Evolutionary conservation across 1,139 yeast genomes (phyloP).

Genomic region (Candida neerlandica): DNA sequence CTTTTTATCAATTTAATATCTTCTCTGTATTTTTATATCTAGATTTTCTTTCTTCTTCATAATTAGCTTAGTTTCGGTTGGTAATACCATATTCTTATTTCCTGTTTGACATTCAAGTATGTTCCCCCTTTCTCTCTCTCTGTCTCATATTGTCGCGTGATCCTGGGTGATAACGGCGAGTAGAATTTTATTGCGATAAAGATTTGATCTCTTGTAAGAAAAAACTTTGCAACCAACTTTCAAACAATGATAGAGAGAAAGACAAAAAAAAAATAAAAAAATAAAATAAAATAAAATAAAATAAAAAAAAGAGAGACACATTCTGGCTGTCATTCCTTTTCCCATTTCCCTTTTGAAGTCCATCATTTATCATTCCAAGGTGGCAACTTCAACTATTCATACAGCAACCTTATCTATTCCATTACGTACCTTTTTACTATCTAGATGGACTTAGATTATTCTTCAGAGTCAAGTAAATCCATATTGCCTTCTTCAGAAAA

Average conservation of each 20-base stretch:
- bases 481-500: slow-evolving; percentile 11
- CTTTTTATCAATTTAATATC: background rate
- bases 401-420: background rate
- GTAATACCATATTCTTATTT: background rate
- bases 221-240: slow-evolving; percentile 9
- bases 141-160: background rate
- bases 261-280: background rate
- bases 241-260: background rate
- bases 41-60: background rate
- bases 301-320: background rate
- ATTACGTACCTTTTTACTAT: background rate
- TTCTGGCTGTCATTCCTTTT: slow-evolving; percentile 1
- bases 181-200: background rate
- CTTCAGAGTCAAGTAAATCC: slow-evolving; percentile 12
- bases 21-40: background rate
- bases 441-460: slow-evolving; percentile 8
- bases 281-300: background rate
- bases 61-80: background rate
- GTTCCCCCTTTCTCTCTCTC: too few species aligned
- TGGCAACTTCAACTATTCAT: background rate
- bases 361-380: background rate
- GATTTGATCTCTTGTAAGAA: background rate
- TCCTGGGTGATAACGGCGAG: background rate
- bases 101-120: background rate
- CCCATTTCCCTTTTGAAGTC: background rate